phyloP scores from a whole-genome alignment of 192 early-diverging fungal genomes.

The Podila verticillata region DNA sequence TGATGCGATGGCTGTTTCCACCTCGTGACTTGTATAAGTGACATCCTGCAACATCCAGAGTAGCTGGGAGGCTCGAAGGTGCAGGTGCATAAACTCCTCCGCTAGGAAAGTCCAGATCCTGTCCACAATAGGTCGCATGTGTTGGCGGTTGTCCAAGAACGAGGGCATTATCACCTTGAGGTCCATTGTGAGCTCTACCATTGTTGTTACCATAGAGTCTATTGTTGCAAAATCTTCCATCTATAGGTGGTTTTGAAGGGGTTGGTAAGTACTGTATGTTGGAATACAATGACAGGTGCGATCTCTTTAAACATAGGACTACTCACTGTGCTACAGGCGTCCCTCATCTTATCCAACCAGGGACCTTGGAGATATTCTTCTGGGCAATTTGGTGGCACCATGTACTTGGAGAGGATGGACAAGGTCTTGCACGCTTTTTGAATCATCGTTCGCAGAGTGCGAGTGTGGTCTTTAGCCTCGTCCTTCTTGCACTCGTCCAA shows the following conservation, averaged over 20 bases:
- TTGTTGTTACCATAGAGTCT: conserved; percentile 57
- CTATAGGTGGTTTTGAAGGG: conserved; percentile 5
- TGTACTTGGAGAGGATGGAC: conserved; percentile 29
- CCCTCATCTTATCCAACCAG: conserved; percentile 44
- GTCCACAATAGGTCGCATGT: conserved; percentile 56
- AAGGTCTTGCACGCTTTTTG: conserved; percentile 48
- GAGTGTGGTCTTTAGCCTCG: neutral
- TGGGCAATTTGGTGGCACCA: conserved; percentile 9
- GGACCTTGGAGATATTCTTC: conserved; percentile 30
- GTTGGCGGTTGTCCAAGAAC: conserved; percentile 42
- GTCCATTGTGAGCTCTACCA: conserved; percentile 52
- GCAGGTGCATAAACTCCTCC: conserved; percentile 61
- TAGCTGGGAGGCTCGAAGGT: conserved; percentile 70
- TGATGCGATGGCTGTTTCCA: conserved; percentile 69
- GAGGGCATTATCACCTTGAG: conserved; percentile 38
- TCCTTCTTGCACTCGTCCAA: conserved; percentile 38
- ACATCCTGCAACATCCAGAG: conserved; percentile 70
- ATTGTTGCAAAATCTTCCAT: conserved; percentile 56
- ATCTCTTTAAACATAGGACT: neutral
- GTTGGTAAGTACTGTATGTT: neutral
- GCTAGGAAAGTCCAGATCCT: conserved; percentile 76
- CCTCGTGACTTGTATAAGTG: conserved; percentile 59
- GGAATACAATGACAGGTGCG: neutral
- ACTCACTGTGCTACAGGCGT: conserved; percentile 21
- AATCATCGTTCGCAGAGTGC: conserved; percentile 27